These are phyloP conservation scores for Pseudocercospora vitis DNA, from an alignment of 2,329 filamentous ascomycete genomes.

Conservation along the genomic window DNA sequence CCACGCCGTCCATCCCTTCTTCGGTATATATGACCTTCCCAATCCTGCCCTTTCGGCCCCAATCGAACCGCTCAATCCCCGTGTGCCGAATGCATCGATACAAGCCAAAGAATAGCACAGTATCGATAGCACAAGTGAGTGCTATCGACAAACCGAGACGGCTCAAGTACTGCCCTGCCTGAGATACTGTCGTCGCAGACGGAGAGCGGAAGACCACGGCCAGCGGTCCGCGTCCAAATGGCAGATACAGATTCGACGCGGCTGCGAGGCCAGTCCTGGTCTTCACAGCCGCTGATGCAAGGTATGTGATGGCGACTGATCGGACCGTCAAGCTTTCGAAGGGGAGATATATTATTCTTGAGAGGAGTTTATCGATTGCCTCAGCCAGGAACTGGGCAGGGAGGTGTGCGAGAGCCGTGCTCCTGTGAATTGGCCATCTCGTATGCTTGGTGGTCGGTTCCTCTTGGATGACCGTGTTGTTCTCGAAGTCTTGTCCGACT, in stretches of 20 bases:
- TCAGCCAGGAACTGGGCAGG: conserved; percentile 26
- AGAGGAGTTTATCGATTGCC: conserved; percentile 27
- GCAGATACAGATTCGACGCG: conserved; percentile 12
- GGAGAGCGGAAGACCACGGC: not conserved
- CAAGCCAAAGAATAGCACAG: conserved; percentile 25
- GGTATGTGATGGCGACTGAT: conserved; percentile 24
- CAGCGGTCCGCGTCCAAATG: conserved; percentile 18
- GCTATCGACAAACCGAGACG: conserved; percentile 30
- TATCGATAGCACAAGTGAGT: conserved; percentile 21
- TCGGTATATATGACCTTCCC: conserved; percentile 13
- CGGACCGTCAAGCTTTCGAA: conserved; percentile 31
- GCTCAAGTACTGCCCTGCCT: conserved; percentile 13
- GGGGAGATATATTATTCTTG: conserved; percentile 27
- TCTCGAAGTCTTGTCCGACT: conserved; percentile 12
- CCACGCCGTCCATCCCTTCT: not conserved
- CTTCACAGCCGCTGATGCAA: not conserved
- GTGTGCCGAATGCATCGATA: conserved; percentile 22
- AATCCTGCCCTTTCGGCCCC: conserved; percentile 22
- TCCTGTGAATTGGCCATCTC: conserved; percentile 19
- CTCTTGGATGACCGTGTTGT: conserved; percentile 7
- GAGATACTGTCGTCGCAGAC: not conserved
- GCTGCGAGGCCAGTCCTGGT: no score
- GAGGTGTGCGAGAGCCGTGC: conserved; percentile 29
- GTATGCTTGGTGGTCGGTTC: not conserved
- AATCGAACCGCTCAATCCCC: conserved; percentile 25